Conservation (phyloP, 768 basidiomycete genomes). For the Mycena belliarum region DNA sequence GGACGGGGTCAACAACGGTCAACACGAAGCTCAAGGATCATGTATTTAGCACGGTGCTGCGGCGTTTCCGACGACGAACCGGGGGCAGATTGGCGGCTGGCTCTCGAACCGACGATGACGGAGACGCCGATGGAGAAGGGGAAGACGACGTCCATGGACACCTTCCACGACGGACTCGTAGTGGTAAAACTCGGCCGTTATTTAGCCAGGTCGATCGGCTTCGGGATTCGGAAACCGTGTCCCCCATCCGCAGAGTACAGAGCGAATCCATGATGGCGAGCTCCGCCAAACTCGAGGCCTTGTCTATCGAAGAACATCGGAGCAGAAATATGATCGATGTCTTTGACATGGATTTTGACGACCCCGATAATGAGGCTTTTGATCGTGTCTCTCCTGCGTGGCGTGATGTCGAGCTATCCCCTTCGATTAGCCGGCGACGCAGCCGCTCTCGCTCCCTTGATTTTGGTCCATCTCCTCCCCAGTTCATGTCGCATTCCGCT, state of each 20-base stretch:
- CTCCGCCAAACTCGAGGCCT: slow-evolving; percentile 35
- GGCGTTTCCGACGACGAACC: slow-evolving; percentile 63
- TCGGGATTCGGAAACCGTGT: slow-evolving; percentile 40
- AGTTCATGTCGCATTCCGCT: slow-evolving; percentile 22
- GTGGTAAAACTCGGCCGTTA: slow-evolving; percentile 40
- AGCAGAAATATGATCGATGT: slow-evolving; percentile 34
- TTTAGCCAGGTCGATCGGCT: slow-evolving; percentile 42
- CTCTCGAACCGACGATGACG: slow-evolving; percentile 57
- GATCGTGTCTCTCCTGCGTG: slow-evolving; percentile 25
- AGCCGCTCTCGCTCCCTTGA: slow-evolving; percentile 46
- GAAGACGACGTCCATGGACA: slow-evolving; percentile 26
- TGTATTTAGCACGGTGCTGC: slow-evolving; percentile 87
- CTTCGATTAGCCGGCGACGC: slow-evolving; percentile 42
- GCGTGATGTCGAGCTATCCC: slow-evolving; percentile 28
- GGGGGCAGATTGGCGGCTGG: slow-evolving; percentile 39
- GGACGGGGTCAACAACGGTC: slow-evolving; percentile 89
- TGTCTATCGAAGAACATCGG: slow-evolving; percentile 37
- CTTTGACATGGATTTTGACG: slow-evolving; percentile 48
- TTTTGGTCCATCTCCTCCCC: slow-evolving; percentile 23
- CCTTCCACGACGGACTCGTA: slow-evolving; percentile 24
- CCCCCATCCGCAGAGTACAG: slow-evolving; percentile 60
- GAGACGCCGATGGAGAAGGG: slow-evolving; percentile 46
- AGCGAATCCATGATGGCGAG: slow-evolving; percentile 57
- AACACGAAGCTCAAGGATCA: slow-evolving; percentile 95
- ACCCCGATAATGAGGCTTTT: not conserved